These are phyloP conservation scores for Talaromyces sp. DNA, from an alignment of 2,329 filamentous ascomycete species.

Conservation along the genomic window DNA sequence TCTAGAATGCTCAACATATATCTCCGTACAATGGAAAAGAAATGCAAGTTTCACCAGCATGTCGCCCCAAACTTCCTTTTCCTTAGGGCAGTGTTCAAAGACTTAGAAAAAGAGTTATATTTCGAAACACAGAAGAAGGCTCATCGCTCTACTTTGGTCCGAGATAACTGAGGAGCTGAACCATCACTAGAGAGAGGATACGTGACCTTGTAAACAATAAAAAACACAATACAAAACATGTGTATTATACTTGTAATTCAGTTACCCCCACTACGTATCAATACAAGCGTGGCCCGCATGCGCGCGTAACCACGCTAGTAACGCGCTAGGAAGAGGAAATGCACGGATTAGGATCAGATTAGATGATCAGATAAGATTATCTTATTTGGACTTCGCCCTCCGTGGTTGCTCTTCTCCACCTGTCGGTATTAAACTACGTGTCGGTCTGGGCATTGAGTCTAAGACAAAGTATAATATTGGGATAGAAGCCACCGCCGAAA, in stretches of 20 bases:
- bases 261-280: neutral
- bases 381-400: neutral
- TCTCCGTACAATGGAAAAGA: too few species aligned
- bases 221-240: neutral
- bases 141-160: neutral
- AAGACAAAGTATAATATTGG: neutral
- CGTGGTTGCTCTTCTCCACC: neutral
- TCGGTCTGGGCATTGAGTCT: neutral
- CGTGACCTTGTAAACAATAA: neutral
- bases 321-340: neutral
- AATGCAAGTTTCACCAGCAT: neutral
- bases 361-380: conserved; percentile 17
- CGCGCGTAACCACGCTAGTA: neutral
- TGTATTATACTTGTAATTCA: neutral
- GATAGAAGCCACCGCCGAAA: neutral
- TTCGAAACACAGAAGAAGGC: too few species aligned
- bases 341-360: conserved; percentile 4
- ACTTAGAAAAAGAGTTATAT: neutral
- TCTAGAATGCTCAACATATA: too few species aligned
- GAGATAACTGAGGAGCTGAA: neutral
- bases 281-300: neutral
- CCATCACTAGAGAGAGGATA: neutral
- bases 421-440: neutral
- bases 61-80: neutral
- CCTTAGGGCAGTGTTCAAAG: neutral